Percentiles rank a stretch among this genome's conserved stretches.
Evolutionary conservation across 78 protist genomes (phyloP).

Genomic region (Dictyostelium citrinum): DNA sequence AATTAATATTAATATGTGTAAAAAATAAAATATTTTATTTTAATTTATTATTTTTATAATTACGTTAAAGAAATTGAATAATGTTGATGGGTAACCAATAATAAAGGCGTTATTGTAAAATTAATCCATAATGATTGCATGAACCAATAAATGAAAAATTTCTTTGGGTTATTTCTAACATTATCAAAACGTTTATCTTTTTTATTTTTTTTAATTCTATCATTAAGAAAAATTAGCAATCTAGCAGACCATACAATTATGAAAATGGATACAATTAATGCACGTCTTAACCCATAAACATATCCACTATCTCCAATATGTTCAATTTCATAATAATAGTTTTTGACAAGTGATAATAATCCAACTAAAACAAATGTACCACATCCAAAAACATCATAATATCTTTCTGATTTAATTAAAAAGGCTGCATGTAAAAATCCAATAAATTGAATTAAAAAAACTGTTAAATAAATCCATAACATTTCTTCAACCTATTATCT

Average conservation of each 20-base stretch:
- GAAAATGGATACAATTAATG: background rate
- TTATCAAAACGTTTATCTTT: constrained; percentile 46
- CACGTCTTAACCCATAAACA: background rate
- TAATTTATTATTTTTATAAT: background rate
- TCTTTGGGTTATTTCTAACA: constrained; percentile 19
- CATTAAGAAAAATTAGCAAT: background rate
- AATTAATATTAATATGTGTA: no score
- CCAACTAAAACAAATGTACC: background rate
- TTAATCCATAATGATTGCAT: constrained; percentile 24
- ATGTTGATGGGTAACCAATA: background rate
- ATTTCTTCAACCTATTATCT: background rate
- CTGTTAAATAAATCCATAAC: background rate
- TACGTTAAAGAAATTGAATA: background rate
- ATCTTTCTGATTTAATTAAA: constrained; percentile 9
- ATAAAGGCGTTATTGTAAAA: background rate
- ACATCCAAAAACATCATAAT: constrained; percentile 51
- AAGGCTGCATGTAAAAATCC: background rate
- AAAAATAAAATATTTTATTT: background rate
- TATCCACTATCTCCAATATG: background rate
- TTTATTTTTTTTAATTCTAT: constrained; percentile 11
- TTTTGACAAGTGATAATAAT: background rate
- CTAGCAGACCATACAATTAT: constrained; percentile 5
- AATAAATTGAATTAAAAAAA: background rate
- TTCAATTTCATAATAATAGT: background rate
- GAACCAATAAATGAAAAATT: constrained; percentile 22